Base-by-base conservation (phyloP, 306 rosid genomes). In the Quillaja saponaria region DNA sequence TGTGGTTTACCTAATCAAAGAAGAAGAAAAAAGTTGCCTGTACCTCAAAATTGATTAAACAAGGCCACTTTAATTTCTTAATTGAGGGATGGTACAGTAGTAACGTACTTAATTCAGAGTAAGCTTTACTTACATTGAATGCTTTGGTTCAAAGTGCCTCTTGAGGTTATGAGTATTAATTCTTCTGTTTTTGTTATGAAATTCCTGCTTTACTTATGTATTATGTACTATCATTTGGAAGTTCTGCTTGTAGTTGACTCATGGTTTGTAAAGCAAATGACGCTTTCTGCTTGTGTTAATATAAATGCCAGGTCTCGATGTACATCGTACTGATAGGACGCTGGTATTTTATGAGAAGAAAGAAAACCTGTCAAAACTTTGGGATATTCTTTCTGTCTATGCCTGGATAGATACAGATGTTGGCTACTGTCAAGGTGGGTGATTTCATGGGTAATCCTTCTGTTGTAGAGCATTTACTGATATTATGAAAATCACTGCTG, bases 361-460 rank as follows among this genome's bases (percentile, higher is more conserved):
- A 71, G 96, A 85, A 63, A 83, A 89, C 74, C 74, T 94, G 68
- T 83, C 99, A 17, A 94, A 94, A 85, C 79, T 94, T 49, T 94
- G 99, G 99, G 97, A 94, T 83, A 73, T 94, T 80, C 91, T 94
- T 59, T 87, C 96, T 13, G 95, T 94, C 64, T 94, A 94, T 75
- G 96, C 97, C 49, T 94, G 97, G 97, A 78, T 94, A 34, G 99
- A 94, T 80, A 78, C 73, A 66, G 99, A 94, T 25, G 91, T 94
- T 3, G 99, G 99, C 55, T 94, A 87, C 52, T 82, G 96, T 81
- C 99, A 94, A 94, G 99, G 99, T 94, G 49, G 40, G 86, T 69
- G 34, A 34, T 74, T 68, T 42, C 63, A 49, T 10, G 7, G 49
- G 31, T 53, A 9, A 45, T 58, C 66, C 39, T 51, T 34, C 63